phyloP scores from a whole-genome alignment of 1,284 basidiomycete species.

The Gastroboletus turbinatus region DNA sequence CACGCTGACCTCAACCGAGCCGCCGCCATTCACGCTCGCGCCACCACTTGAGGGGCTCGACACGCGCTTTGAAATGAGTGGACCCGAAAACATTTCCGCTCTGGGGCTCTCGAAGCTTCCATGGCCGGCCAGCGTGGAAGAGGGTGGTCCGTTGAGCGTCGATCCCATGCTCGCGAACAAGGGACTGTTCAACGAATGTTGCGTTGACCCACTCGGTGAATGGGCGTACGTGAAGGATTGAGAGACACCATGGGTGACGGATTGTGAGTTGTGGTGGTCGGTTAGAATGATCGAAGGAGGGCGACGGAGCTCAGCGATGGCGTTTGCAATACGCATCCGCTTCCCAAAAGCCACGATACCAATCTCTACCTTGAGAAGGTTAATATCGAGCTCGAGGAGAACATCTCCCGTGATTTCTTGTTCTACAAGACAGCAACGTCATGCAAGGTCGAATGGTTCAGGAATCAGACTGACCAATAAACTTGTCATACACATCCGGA shows the following conservation, averaged over 20 bases:
- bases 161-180: slow-evolving; percentile 28
- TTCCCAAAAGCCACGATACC: slow-evolving; percentile 94
- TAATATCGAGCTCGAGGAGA: slow-evolving; percentile 89
- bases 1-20: slow-evolving; percentile 18
- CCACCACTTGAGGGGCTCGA: slow-evolving; percentile 34
- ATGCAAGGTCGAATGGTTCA: not conserved
- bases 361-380: slow-evolving; percentile 91
- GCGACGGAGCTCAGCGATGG: slow-evolving; percentile 83
- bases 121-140: slow-evolving; percentile 27
- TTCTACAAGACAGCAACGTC: slow-evolving; percentile 47
- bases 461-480: slow-evolving; percentile 59
- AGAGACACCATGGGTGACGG: slow-evolving; percentile 44
- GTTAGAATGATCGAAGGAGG: slow-evolving; percentile 56
- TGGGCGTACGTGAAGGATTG: slow-evolving; percentile 32
- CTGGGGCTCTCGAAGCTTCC: slow-evolving; percentile 42
- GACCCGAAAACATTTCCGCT: slow-evolving; percentile 28
- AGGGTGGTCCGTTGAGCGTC: slow-evolving; percentile 22
- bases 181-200: slow-evolving; percentile 38
- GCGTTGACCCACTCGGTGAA: slow-evolving; percentile 39
- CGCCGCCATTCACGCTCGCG: slow-evolving; percentile 27
- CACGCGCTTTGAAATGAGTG: slow-evolving; percentile 26
- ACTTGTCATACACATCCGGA: slow-evolving; percentile 78
- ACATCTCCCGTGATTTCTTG: slow-evolving; percentile 99
- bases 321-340: slow-evolving; percentile 89
- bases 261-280: slow-evolving; percentile 40